Conservation (phyloP, 108 stramenopile genomes). For the Conticribra guillardii region DNA sequence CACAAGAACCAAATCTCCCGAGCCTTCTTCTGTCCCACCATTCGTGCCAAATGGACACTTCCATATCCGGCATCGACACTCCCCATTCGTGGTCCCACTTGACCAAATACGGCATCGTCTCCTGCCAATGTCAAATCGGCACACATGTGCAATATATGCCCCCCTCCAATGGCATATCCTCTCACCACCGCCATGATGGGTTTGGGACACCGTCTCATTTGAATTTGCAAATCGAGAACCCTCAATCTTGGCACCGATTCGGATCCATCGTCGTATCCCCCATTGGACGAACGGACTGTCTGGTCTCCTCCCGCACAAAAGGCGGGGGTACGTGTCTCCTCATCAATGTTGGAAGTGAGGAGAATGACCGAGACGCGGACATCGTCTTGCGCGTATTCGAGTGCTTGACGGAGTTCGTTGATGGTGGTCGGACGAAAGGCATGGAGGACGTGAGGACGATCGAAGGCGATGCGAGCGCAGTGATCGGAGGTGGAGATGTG, state of each 20-base stretch:
- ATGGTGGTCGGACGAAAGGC: slow-evolving; percentile 96
- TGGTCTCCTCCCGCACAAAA: slow-evolving; percentile 97
- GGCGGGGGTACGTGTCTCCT: slow-evolving; percentile 74
- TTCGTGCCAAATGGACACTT: slow-evolving; percentile 80
- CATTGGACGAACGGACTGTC: slow-evolving; percentile 76
- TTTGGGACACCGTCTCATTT: slow-evolving; percentile 96
- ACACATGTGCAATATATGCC: slow-evolving; percentile 96
- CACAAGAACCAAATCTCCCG: slow-evolving; percentile 94
- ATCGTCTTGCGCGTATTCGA: slow-evolving; percentile 89
- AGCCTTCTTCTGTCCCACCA: slow-evolving; percentile 94
- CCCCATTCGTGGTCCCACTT: slow-evolving; percentile 93
- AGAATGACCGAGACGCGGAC: slow-evolving; percentile 78
- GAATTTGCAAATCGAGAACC: slow-evolving; percentile 88
- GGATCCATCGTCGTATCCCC: slow-evolving; percentile 91
- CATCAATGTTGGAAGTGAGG: slow-evolving; percentile 63
- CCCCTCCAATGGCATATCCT: slow-evolving; percentile 95
- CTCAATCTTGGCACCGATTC: slow-evolving; percentile 81
- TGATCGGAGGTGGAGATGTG: slow-evolving; percentile 68
- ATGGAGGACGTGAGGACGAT: slow-evolving; percentile 86
- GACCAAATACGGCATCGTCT: slow-evolving; percentile 91
- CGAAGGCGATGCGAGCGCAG: slow-evolving; percentile 84
- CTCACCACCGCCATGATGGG: slow-evolving; percentile 93
- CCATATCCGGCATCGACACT: slow-evolving; percentile 96
- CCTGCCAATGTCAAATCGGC: slow-evolving; percentile 87
- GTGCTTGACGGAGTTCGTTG: slow-evolving; percentile 82